Conservation (phyloP, 768 basidiomycete species). For the Sarcodon aspratus region DNA sequence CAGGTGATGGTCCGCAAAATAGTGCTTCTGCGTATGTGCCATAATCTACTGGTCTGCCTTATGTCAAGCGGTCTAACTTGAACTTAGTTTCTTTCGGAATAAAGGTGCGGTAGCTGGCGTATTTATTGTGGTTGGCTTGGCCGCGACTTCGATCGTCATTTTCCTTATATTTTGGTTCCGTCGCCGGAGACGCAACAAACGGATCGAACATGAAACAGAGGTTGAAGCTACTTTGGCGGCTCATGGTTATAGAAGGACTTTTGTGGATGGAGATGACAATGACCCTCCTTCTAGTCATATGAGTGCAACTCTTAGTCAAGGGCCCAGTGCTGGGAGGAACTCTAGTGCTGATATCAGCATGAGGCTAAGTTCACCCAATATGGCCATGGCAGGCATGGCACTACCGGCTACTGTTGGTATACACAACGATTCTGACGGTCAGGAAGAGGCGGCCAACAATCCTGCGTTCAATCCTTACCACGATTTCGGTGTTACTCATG, state of each 20-base stretch:
- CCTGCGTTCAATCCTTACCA: neutral
- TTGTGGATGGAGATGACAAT: conserved; percentile 58
- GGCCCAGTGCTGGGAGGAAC: neutral
- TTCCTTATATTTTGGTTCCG: conserved; percentile 65
- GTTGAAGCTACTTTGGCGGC: conserved; percentile 66
- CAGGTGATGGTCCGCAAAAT: conserved; percentile 27
- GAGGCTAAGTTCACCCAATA: neutral
- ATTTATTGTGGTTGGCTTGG: conserved; percentile 82
- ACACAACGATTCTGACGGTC: too few species aligned
- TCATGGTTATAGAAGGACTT: conserved; percentile 55
- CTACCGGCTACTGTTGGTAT: too few species aligned
- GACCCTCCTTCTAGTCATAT: conserved; percentile 8
- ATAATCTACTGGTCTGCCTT: conserved; percentile 2
- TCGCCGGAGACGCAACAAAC: conserved; percentile 46
- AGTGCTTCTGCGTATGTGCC: conserved; percentile 38
- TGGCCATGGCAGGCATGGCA: too few species aligned
- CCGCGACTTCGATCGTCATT: conserved; percentile 53
- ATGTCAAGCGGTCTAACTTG: neutral
- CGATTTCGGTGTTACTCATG: neutral
- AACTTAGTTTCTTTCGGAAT: conserved; percentile 68
- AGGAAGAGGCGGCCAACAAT: too few species aligned
- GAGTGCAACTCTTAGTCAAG: neutral
- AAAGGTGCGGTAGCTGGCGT: conserved; percentile 88
- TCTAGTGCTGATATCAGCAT: neutral
- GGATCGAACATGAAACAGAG: conserved; percentile 57